Base-by-base conservation (phyloP, 148 eudicot genomes). In the Beta vulgaris region DNA sequence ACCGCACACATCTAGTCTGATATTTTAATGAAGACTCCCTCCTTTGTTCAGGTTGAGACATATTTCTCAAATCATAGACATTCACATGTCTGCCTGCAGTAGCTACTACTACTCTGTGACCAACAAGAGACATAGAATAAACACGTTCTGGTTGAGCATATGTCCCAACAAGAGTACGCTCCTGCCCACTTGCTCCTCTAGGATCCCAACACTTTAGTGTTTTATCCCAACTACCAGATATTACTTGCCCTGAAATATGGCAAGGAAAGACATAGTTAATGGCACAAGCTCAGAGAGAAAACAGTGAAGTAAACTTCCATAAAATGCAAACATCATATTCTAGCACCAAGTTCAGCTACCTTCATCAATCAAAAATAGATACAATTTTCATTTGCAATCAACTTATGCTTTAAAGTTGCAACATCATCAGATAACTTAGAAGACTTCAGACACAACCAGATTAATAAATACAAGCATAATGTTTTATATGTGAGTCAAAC, bases 211-310 rank as follows among this genome's bases (percentile, higher is more conserved):
- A 94, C 83, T 92, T 94, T 35, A 94, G 70, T 64, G 97, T 90
- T 85, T 91, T 94, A 83, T 94, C 98, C 98, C 98, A 94, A 80
- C 98, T 94, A 48, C 98, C 98, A 57, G 97, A 89, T 60, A 94
- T 89, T 13, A 92, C 93, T 89, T 94, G 98, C 55, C 98, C 98
- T 94, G 59, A 58, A 79, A 78, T 69, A 43, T 35, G 1, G 54
- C 11, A 19, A 75, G 37, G 59, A 11, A 63, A 23, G 28, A 26
- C 57, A 72, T 28, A 67, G 43, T 31, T 72, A 32, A 49, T 37
- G 26, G 55, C 65, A 36, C 61, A 73, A 59, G 21, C 68, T 7
- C 18, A 37, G 46, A 69, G 19, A 2, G 34, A 37, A 67, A 55
- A 67, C 2, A n/a, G 31, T 31, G 32, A 16, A 72, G 32, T 39